Percentiles rank a stretch among this genome's conserved stretches.
Conservation (phyloP, 2,329 filamentous ascomycete genomes). For the Arthrinium phaeospermum region DNA sequence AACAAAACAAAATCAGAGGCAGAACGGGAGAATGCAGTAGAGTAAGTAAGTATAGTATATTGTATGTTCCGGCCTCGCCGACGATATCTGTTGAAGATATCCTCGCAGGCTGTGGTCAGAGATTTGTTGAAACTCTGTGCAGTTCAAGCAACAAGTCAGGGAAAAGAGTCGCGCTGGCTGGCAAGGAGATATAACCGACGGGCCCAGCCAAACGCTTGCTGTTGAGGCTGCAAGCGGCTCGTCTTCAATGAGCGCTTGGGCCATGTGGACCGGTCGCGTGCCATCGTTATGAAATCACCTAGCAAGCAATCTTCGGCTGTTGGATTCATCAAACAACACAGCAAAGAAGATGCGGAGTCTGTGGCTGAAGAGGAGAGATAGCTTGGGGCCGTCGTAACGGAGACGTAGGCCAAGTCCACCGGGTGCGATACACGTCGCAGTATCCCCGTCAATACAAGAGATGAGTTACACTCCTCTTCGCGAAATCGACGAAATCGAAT, state of each 20-base stretch:
- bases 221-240: background rate
- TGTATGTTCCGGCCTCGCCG: background rate
- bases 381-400: background rate
- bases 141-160: background rate
- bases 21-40: background rate
- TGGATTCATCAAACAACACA: background rate
- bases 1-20: background rate
- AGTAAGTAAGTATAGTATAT: no score
- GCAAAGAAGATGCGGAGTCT: background rate
- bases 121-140: background rate
- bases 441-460: background rate
- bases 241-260: constrained; percentile 4
- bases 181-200: background rate
- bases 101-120: constrained; percentile 15
- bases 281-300: background rate
- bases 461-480: background rate
- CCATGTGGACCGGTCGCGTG: constrained; percentile 8
- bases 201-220: background rate
- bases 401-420: background rate
- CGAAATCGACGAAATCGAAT: background rate
- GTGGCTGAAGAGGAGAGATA: background rate
- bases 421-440: background rate
- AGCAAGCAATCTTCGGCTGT: background rate
- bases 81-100: constrained; percentile 26
- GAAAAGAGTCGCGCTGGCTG: background rate